A percentile compares a stretch with the other conserved stretches of the same genome.
Evolutionary conservation across 1,284 basidiomycete genomes (phyloP).

Genomic region (Cryptococcus maquisensis): DNA sequence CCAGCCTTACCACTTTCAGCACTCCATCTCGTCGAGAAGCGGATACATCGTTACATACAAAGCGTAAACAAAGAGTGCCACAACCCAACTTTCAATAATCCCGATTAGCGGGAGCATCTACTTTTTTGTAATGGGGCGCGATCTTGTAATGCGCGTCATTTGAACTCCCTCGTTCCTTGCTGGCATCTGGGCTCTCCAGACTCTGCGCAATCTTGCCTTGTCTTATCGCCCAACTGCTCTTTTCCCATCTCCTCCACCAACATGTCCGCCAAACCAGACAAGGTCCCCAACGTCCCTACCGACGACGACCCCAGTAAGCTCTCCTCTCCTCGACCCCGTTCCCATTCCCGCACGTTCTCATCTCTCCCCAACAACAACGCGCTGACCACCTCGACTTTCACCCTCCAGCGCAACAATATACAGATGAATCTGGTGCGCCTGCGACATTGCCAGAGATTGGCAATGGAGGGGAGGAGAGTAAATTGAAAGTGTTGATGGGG

Average conservation of each 20-base stretch:
- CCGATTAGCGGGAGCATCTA: too few species aligned
- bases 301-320: slow-evolving; percentile 38
- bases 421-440: slow-evolving; percentile 50
- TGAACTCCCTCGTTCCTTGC: too few species aligned
- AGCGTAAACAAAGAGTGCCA: too few species aligned
- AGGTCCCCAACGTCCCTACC: slow-evolving; percentile 26
- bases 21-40: too few species aligned
- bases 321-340: not conserved
- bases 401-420: slow-evolving; percentile 28
- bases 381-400: not conserved
- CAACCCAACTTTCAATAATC: too few species aligned
- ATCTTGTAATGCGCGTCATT: too few species aligned
- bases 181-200: not conserved
- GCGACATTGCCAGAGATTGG: slow-evolving; percentile 66
- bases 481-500: slow-evolving; percentile 82
- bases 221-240: not conserved
- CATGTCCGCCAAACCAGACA: slow-evolving; percentile 9
- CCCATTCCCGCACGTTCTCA: not conserved
- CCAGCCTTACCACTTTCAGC: too few species aligned
- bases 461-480: slow-evolving; percentile 75
- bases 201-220: not conserved
- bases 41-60: too few species aligned
- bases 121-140: too few species aligned
- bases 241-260: not conserved
- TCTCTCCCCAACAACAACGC: not conserved